phyloP scores from a whole-genome alignment of 2,329 filamentous ascomycete species.

The Hypomyces perniciosus region DNA sequence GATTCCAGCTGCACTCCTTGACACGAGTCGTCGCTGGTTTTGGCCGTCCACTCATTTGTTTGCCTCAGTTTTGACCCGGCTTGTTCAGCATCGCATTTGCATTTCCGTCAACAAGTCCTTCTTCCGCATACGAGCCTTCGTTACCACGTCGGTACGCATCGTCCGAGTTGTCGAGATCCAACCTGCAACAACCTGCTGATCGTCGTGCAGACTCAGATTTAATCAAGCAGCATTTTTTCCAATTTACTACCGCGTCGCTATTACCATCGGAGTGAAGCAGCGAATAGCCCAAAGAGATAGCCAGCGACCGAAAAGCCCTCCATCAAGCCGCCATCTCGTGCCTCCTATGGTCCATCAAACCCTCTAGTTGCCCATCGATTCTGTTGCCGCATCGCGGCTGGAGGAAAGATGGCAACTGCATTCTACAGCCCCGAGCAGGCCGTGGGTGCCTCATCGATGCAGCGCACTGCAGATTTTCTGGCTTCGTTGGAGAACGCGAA shows the following conservation, averaged over 20 bases:
- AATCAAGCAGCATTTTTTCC: constrained; percentile 15
- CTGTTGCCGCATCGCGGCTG: constrained; percentile 45
- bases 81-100: constrained; percentile 21
- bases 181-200: background rate
- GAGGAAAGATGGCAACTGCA: constrained; percentile 37
- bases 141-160: constrained; percentile 11
- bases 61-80: constrained; percentile 25
- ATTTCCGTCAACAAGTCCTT: constrained; percentile 17
- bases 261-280: background rate
- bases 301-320: background rate
- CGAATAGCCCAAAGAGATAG: background rate
- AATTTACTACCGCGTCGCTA: constrained; percentile 3
- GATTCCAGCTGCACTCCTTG: constrained; percentile 50
- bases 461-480: constrained; percentile 21
- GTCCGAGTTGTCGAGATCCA: background rate
- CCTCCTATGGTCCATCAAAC: constrained; percentile 35
- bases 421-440: constrained; percentile 31
- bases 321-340: constrained; percentile 1
- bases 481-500: constrained; percentile 17
- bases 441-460: constrained; percentile 23
- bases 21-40: constrained; percentile 50
- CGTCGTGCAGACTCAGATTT: constrained; percentile 13
- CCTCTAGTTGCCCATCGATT: constrained; percentile 36
- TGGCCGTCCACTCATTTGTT: constrained; percentile 53
- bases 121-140: constrained; percentile 9